These are phyloP conservation scores for Paracamarosporium sp. DNA, from an alignment of 2,329 filamentous ascomycete species.

Conservation along the genomic window DNA sequence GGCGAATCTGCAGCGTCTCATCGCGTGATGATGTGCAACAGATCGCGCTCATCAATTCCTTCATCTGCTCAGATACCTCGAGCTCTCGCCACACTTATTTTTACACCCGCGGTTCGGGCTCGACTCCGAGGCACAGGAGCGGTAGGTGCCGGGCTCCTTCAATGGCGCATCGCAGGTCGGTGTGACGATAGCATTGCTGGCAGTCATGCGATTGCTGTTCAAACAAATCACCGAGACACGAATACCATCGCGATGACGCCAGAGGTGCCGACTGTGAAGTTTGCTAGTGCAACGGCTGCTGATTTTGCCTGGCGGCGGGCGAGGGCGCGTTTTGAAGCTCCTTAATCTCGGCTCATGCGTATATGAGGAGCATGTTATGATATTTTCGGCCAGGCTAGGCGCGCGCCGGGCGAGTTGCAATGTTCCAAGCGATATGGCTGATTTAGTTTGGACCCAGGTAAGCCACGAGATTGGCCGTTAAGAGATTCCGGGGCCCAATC, in stretches of 20 bases:
- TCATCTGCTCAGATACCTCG: constrained; percentile 21
- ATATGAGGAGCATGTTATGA: constrained; percentile 19
- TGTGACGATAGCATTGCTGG: constrained; percentile 2
- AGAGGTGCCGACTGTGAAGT: constrained; percentile 19
- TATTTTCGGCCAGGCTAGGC: constrained; percentile 30
- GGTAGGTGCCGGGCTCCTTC: constrained; percentile 7
- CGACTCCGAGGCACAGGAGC: constrained; percentile 16
- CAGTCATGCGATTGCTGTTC: constrained; percentile 2
- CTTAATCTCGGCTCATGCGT: constrained; percentile 47
- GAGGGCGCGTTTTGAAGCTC: constrained; percentile 39
- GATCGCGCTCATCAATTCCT: constrained; percentile 24
- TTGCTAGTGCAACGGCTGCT: constrained; percentile 15
- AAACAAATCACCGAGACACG: constrained; percentile 20
- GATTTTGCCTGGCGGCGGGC: constrained; percentile 24
- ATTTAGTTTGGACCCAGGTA: constrained; percentile 22
- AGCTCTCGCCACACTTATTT: constrained; percentile 42
- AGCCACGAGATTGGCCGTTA: constrained; percentile 36
- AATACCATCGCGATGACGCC: constrained; percentile 26
- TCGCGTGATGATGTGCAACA: constrained; percentile 38
- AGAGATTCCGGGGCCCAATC: constrained; percentile 27
- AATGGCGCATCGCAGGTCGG: constrained; percentile 4
- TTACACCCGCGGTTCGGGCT: constrained; percentile 26
- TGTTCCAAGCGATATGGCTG: constrained; percentile 40
- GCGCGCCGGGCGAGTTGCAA: constrained; percentile 31
- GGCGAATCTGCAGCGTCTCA: constrained; percentile 19